Base-by-base conservation (phyloP, 2,329 filamentous ascomycete genomes). In the Paecilomyces niveus region DNA sequence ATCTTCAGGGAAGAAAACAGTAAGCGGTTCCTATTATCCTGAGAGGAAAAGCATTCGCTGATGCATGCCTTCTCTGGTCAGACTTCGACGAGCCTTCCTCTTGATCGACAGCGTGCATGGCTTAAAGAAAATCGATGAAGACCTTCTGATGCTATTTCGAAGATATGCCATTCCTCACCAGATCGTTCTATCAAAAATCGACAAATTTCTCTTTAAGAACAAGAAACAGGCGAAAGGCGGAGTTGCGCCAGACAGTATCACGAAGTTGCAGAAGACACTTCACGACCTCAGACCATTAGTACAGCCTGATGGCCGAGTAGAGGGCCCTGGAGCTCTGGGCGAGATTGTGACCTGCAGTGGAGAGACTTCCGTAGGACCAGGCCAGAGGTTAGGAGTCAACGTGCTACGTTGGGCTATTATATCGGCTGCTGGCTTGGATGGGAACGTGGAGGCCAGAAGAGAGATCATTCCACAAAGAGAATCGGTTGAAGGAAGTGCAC, bases 111-210 rank as follows among this genome's bases (percentile, higher is more conserved):
- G 83, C 1, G 71, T 80, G 26, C 85, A 88, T 66, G 86, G 87
- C 2, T 67, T 88, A 52, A 89, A 89, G 68, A 67, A 73, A n/a
- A 80, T 74, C 2, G 87, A 90, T 67, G 63, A 77, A 31, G 74
- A 81, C 45, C 74, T 89, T 21, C 73, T 90, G 7, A 72, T 76
- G 4, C 70, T 84, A 22, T 77, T 90, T 54, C 76, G 81, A 15
- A 63, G 80, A 53, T 75, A 80, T n/a, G 81, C 80, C 1, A 80
- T 89, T 15, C 77, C 83, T 0, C 84, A 86, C 68, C 86, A 89
- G 68, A 74, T 90, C 15, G 75, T 90, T 15, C 67, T 89, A n/a
- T 83, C 81, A 6, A 90, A 90, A 69, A 79, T 83, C 6, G 87
- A 90, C 67, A 81, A 81, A 60, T 60, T 86, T 13, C 64, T 86